Percentiles rank a stretch among this genome's conserved stretches.
phyloP scores from a whole-genome alignment of 169 alveolate genomes.

The Plasmodium blacklocki region DNA sequence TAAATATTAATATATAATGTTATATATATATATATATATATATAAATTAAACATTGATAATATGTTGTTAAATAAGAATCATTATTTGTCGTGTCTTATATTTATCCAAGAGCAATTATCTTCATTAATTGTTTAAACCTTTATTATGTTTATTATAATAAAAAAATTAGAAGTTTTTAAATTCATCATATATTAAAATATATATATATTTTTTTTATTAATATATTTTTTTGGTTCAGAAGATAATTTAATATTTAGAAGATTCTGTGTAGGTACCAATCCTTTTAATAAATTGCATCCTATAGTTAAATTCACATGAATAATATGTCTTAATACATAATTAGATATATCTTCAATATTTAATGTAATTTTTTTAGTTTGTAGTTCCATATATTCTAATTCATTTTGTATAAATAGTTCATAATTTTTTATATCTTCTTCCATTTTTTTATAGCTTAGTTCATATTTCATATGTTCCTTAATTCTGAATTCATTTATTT shows the following conservation, averaged over 20 bases:
- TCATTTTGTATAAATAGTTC: conserved; percentile 18
- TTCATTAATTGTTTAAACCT: neutral
- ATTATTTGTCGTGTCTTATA: neutral
- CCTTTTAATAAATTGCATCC: conserved; percentile 5
- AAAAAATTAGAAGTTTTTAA: conserved; percentile 8
- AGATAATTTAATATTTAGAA: conserved; percentile 3
- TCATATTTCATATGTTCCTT: conserved; percentile 18
- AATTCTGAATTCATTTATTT: conserved; percentile 11
- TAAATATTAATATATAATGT: no score
- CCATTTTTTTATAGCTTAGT: conserved; percentile 15
- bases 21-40: no score
- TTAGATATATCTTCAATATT: conserved; percentile 10
- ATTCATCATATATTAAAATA: conserved; percentile 11
- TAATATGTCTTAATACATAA: conserved; percentile 16
- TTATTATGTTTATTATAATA: conserved; percentile 10
- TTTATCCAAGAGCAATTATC: neutral
- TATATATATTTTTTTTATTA: neutral
- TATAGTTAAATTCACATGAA: conserved; percentile 30
- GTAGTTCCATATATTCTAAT: neutral
- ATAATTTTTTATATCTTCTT: conserved; percentile 25
- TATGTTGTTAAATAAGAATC: neutral
- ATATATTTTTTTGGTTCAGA: neutral
- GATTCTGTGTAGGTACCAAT: conserved; percentile 2
- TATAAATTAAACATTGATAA: no score
- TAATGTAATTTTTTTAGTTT: conserved; percentile 5